Evolutionary conservation across 2,329 filamentous ascomycete genomes (phyloP), one percentile per base, ranked within the genome.

Genomic region (Tolypocladium tropicale): DNA sequence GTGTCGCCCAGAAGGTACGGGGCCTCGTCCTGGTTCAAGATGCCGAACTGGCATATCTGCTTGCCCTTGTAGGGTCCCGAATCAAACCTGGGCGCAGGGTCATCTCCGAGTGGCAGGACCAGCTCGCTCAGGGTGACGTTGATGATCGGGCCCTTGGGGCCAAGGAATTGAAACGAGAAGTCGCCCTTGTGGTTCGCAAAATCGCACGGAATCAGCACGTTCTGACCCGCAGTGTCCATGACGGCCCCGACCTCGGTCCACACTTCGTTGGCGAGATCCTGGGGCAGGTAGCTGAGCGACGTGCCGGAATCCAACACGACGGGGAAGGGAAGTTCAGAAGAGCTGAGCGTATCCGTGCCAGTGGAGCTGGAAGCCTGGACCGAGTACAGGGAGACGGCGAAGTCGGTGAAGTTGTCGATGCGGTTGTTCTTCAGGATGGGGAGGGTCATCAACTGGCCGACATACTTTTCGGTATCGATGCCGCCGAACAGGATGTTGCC

Each of bases 401-500:
- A 81, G 9, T 79, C 74, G 28, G 71, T 73, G 57, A 72, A 77
- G 54, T 63, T 60, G 53, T 75, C 53, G 52, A 74, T 67, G 57
- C 71, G 66, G 54, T 76, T 67, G 62, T 83, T 56, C 16, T 61
- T 55, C 5, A 70, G 73, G 58, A 90, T 76, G 18, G 85, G 76
- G 32, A 91, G 74, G 6, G 77, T 80, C 50, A 78, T 76, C 34
- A 92, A 75, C 2, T 80, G 69, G 52, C 88, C 88, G 0, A 76
- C 67, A 70, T 84, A 94, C 67, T 92, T 92, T 57, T 78, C 80
- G 0, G 82, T 88, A 67, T 93, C 88, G 57, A 92, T 83, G n/a
- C 88, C 89, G 41, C 89, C 89, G 62, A 93, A 94, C 1, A 93
- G 74, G 58, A 93, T 85, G 62, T 75, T 86, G 37, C 89, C 89